phyloP scores from a whole-genome alignment of 2,329 filamentous ascomycete species.

The Lasiodiplodia gonubiensis region DNA sequence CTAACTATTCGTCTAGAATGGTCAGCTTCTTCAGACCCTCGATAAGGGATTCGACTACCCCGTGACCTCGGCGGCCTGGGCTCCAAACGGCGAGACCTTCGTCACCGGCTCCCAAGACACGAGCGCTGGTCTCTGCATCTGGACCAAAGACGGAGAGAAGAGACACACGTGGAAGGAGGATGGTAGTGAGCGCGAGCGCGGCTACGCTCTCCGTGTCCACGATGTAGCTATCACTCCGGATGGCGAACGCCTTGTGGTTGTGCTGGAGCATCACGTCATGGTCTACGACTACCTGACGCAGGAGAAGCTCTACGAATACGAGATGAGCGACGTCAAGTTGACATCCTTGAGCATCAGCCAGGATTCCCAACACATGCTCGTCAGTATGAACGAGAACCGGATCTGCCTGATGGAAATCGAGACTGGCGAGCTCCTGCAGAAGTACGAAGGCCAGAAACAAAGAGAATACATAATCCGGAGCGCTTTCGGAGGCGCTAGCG shows the following conservation, averaged over 20 bases:
- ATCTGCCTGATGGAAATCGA: conserved; percentile 80
- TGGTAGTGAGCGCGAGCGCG: conserved; percentile 40
- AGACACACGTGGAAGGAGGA: conserved; percentile 68
- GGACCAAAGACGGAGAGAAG: conserved; percentile 67
- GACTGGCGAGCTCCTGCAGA: conserved; percentile 72
- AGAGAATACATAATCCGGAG: conserved; percentile 80
- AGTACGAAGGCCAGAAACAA: conserved; percentile 76
- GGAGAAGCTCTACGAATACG: conserved; percentile 75
- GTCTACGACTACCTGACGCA: conserved; percentile 81
- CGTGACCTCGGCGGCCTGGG: conserved; percentile 90
- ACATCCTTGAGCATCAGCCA: conserved; percentile 81
- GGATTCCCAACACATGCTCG: conserved; percentile 80
- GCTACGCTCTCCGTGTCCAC: conserved; percentile 69
- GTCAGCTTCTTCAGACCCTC: conserved; percentile 63
- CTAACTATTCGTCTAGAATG: conserved; percentile 34
- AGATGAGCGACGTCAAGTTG: conserved; percentile 70
- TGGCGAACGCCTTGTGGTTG: conserved; percentile 78
- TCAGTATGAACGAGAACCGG: conserved; percentile 79
- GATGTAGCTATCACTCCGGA: conserved; percentile 84
- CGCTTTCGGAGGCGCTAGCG: conserved; percentile 84
- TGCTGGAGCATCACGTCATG: conserved; percentile 73
- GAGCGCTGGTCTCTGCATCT: conserved; percentile 51
- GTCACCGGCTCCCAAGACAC: conserved; percentile 65
- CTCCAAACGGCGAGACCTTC: conserved; percentile 76
- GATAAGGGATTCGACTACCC: conserved; percentile 75